These are phyloP conservation scores for Mortierella sp. DNA, from an alignment of 371 early-diverging fungal genomes.

Conservation along the genomic window DNA sequence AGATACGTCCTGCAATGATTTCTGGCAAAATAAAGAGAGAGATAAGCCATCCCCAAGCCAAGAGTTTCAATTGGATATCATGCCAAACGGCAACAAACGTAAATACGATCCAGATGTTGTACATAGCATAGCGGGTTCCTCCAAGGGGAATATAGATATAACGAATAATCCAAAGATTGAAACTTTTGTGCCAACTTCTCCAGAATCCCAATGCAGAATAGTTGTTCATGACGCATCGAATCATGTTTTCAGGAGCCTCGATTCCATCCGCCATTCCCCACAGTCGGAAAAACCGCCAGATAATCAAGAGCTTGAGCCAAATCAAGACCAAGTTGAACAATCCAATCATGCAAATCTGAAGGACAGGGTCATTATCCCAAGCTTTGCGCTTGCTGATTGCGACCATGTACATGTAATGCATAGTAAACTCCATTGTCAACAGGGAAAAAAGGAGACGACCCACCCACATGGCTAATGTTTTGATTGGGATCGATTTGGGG, in stretches of 20 bases:
- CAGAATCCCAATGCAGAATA: conserved; percentile 93
- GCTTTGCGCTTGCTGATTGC: conserved; percentile 86
- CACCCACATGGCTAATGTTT: conserved; percentile 60
- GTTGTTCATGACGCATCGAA: conserved; percentile 92
- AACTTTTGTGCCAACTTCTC: conserved; percentile 94
- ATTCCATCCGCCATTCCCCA: conserved; percentile 93
- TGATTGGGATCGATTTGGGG: conserved; percentile 61
- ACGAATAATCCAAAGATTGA: conserved; percentile 91
- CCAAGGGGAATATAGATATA: conserved; percentile 95
- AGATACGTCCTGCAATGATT: conserved; percentile 64
- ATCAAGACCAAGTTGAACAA: conserved; percentile 88
- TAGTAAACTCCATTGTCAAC: conserved; percentile 85
- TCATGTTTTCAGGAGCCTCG: conserved; percentile 92
- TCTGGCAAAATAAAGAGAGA: conserved; percentile 90
- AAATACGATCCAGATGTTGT: conserved; percentile 87
- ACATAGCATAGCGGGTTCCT: conserved; percentile 71
- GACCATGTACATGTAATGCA: conserved; percentile 87
- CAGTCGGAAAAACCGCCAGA: conserved; percentile 95
- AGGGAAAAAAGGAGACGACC: conserved; percentile 62
- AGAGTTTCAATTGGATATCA: conserved; percentile 84
- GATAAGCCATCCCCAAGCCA: conserved; percentile 96
- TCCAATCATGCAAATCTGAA: conserved; percentile 85
- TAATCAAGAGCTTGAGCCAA: conserved; percentile 93
- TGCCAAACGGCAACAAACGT: conserved; percentile 98
- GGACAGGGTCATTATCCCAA: conserved; percentile 79